Evolutionary conservation across 305 asterid genomes (phyloP).

Genomic region (Fraxinus baroniana): DNA sequence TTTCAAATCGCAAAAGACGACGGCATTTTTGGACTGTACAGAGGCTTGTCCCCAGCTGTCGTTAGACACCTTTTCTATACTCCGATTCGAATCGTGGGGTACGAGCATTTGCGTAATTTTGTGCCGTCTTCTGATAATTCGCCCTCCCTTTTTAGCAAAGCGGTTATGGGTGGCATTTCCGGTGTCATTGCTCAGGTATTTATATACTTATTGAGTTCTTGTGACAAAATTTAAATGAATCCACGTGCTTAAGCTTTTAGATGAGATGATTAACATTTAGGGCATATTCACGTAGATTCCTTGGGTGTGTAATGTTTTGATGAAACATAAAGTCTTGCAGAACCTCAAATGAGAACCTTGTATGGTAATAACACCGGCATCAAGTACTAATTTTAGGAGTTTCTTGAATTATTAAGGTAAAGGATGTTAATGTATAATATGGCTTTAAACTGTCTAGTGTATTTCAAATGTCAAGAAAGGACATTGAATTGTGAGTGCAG

Average conservation of each 20-base stretch:
- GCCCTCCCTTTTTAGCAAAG: conserved; percentile 52
- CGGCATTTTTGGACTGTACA: conserved; percentile 63
- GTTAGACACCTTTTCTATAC: conserved; percentile 73
- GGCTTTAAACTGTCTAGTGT: not conserved
- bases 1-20: conserved; percentile 47
- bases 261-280: not conserved
- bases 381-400: not conserved
- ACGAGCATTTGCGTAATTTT: conserved; percentile 56
- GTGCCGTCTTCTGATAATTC: conserved; percentile 37
- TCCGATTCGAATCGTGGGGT: conserved; percentile 72
- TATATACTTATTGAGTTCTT: not conserved
- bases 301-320: not conserved
- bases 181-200: conserved; percentile 87
- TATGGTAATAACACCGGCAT: not conserved
- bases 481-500: not conserved
- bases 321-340: not conserved
- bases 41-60: conserved; percentile 65
- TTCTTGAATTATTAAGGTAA: not conserved
- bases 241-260: not conserved
- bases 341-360: not conserved
- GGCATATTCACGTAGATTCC: not conserved
- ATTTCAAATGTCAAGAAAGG: not conserved
- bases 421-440: not conserved
- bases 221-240: not conserved
- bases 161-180: conserved; percentile 63